Evolutionary conservation across 1,139 yeast species (phyloP).

Genomic region (Geotrichum citri-aurantii): DNA sequence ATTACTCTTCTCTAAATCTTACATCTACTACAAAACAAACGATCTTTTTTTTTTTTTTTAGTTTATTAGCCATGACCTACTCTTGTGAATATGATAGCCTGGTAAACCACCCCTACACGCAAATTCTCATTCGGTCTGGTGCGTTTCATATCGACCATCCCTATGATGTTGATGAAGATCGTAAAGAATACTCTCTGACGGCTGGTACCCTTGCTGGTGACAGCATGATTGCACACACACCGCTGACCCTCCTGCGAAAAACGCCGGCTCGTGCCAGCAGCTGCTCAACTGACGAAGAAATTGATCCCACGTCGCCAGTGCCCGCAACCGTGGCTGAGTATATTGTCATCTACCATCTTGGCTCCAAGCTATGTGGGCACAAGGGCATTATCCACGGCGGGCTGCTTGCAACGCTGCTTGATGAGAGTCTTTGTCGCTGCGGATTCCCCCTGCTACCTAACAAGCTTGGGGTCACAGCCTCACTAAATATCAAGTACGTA

Average conservation of each 20-base stretch:
- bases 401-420: constrained; percentile 71
- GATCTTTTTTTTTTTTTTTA: neutral
- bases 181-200: constrained; percentile 29
- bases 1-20: no score
- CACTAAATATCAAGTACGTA: constrained; percentile 57
- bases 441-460: constrained; percentile 84
- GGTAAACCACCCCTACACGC: constrained; percentile 26
- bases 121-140: constrained; percentile 23
- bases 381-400: constrained; percentile 86
- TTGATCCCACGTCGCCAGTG: neutral
- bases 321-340: constrained; percentile 21
- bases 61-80: constrained; percentile 9
- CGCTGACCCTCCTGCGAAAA: constrained; percentile 29
- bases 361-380: constrained; percentile 57
- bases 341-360: constrained; percentile 57
- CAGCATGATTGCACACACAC: constrained; percentile 32
- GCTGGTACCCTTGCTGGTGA: constrained; percentile 34
- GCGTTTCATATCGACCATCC: constrained; percentile 25
- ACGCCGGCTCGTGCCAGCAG: neutral
- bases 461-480: constrained; percentile 87
- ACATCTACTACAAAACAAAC: neutral
- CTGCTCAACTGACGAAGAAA: neutral
- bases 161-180: constrained; percentile 26
- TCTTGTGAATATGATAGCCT: constrained; percentile 21
- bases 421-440: constrained; percentile 80